phyloP scores from a whole-genome alignment of 257 asterid genomes.

The Solanum peruvianum region DNA sequence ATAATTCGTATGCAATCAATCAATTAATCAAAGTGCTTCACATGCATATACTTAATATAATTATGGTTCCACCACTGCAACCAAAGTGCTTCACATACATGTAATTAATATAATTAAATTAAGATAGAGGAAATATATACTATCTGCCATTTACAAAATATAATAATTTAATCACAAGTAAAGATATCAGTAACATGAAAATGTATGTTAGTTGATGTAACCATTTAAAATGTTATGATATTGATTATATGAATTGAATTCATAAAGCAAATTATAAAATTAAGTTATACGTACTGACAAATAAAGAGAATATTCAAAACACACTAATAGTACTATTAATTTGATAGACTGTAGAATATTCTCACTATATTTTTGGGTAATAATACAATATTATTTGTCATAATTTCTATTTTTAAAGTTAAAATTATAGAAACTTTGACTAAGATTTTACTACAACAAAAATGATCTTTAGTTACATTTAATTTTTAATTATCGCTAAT shows the following conservation, averaged over 20 bases:
- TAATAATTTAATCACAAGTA: neutral
- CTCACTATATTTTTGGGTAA: neutral
- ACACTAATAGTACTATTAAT: neutral
- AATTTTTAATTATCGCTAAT: too few relatives aligned
- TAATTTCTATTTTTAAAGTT: too few relatives aligned
- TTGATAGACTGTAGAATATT: neutral
- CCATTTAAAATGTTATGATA: neutral
- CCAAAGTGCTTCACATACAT: too few relatives aligned
- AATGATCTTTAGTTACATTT: accelerated
- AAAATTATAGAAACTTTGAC: too few relatives aligned
- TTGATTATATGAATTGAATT: neutral
- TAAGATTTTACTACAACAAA: too few relatives aligned
- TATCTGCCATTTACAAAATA: neutral
- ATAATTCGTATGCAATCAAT: too few relatives aligned
- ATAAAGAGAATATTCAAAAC: neutral
- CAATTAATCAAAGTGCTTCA: too few relatives aligned
- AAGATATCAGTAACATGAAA: neutral
- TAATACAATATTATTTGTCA: neutral
- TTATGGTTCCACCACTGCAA: too few relatives aligned
- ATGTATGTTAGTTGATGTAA: neutral
- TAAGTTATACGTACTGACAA: neutral
- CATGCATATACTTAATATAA: too few relatives aligned
- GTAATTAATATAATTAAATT: too few relatives aligned
- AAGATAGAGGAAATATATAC: neutral
- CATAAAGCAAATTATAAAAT: neutral